Conservation (phyloP, 1,284 basidiomycete species). For the Irpex rosettiformis region DNA sequence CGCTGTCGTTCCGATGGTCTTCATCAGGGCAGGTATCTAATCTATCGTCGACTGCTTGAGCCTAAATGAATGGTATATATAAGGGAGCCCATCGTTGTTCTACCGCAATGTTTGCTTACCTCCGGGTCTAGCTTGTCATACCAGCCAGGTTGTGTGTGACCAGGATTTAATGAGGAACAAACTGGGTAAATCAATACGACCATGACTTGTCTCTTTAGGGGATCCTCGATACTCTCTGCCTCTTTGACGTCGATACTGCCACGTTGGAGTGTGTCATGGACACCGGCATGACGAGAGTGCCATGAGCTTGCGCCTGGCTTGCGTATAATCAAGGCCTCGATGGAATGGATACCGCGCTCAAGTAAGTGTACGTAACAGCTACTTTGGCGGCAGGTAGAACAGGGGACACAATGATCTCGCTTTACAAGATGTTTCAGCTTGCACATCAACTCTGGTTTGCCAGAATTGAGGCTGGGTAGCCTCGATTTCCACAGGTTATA, state of each 20-base stretch:
- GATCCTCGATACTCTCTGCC: slow-evolving; percentile 27
- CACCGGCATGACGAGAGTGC: slow-evolving; percentile 42
- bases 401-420: slow-evolving; percentile 24
- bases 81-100: no score
- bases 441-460: neutral
- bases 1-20: neutral
- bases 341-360: slow-evolving; percentile 44
- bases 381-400: slow-evolving; percentile 47
- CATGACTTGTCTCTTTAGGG: slow-evolving; percentile 34
- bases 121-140: neutral
- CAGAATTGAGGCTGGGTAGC: neutral
- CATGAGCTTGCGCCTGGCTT: slow-evolving; percentile 34
- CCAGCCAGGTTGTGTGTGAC: slow-evolving; percentile 7
- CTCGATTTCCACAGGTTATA: slow-evolving; percentile 17
- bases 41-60: neutral
- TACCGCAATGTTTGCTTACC: neutral
- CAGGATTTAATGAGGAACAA: slow-evolving; percentile 30
- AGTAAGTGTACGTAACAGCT: slow-evolving; percentile 54
- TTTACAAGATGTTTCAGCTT: neutral
- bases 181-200: slow-evolving; percentile 38
- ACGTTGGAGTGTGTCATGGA: slow-evolving; percentile 26
- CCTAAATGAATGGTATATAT: neutral
- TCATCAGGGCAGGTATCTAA: no score
- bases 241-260: slow-evolving; percentile 28
- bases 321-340: slow-evolving; percentile 41